These are phyloP conservation scores for Wickerhamiella galacta DNA, from an alignment of 805 yeast genomes.

Conservation along the genomic window DNA sequence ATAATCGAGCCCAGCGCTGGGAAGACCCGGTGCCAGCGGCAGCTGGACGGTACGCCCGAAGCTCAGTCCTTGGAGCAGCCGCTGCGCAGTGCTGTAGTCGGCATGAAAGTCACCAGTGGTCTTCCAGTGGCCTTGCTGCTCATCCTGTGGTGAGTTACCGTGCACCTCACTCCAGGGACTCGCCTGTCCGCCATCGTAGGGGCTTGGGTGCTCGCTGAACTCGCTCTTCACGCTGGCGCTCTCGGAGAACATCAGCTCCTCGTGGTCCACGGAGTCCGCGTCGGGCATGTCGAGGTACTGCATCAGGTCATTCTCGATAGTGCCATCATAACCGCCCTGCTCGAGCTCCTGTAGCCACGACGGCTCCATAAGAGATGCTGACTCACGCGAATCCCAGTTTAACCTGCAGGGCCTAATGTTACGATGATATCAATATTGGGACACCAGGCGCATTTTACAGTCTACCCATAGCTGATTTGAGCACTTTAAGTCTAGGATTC, in stretches of 20 bases:
- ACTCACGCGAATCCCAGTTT: no score
- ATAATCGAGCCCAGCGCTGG: no score
- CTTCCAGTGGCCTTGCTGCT: neutral
- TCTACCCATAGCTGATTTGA: no score
- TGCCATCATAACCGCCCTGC: neutral
- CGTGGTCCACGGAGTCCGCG: conserved; percentile 4
- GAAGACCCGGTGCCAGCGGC: neutral
- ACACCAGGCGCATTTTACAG: no score
- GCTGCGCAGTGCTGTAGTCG: no score
- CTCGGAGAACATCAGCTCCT: conserved; percentile 11
- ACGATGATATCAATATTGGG: no score
- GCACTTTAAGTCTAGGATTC: no score
- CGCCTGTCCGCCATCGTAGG: neutral
- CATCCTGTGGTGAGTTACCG: neutral
- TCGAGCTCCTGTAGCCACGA: neutral
- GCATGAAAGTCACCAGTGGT: no score
- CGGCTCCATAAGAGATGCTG: neutral
- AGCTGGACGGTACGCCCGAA: no score
- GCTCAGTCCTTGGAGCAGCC: no score
- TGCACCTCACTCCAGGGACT: neutral
- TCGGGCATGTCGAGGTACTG: conserved; percentile 7
- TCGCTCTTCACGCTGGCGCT: conserved; percentile 10
- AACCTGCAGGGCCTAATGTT: no score
- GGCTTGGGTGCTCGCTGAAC: conserved; percentile 4
- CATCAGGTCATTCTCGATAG: conserved; percentile 8